phyloP scores from a whole-genome alignment of 495 filamentous ascomycete species.

The Friedmanniomyces simplex region DNA sequence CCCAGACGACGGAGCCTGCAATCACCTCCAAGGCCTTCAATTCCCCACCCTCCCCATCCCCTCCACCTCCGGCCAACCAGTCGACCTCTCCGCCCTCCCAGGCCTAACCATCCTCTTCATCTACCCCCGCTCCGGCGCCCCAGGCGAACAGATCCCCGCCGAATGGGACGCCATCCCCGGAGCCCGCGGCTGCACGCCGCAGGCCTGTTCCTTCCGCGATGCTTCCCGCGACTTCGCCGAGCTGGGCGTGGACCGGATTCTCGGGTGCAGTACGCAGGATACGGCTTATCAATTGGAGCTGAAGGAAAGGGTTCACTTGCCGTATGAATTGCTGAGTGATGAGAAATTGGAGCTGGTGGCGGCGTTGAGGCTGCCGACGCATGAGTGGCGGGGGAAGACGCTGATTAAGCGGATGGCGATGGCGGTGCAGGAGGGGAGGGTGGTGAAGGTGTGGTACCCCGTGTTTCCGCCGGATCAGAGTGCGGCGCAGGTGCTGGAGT shows the following conservation, averaged over 20 bases:
- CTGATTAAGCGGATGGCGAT: conserved; percentile 25
- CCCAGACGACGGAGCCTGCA: conserved; percentile 23
- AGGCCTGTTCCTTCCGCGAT: conserved; percentile 29
- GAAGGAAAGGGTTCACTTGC: conserved; percentile 21
- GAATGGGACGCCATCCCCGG: conserved; percentile 26
- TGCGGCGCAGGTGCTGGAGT: conserved; percentile 20
- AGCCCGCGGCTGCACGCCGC: conserved; percentile 28
- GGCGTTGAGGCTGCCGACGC: conserved; percentile 20
- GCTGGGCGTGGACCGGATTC: conserved; percentile 19
- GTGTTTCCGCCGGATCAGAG: conserved; percentile 27
- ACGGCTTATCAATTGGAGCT: conserved; percentile 24
- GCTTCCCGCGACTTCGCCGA: conserved; percentile 6
- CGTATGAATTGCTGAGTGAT: conserved; percentile 26
- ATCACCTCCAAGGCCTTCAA: conserved; percentile 13
- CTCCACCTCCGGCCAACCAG: conserved; percentile 15
- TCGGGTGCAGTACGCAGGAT: conserved; percentile 22
- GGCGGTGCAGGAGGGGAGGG: conserved; percentile 21
- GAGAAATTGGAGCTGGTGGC: conserved; percentile 21
- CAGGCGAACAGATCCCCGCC: conserved; percentile 18
- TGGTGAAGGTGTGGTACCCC: conserved; percentile 27
- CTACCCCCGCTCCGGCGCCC: conserved; percentile 23
- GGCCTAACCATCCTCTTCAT: conserved; percentile 26
- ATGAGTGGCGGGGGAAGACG: conserved; percentile 22
- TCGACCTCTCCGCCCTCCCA: conserved; percentile 21
- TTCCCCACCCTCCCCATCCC: conserved; percentile 16